These are phyloP conservation scores for Dryadomyces sulphureus DNA, from an alignment of 2,329 filamentous ascomycete genomes.

Conservation along the genomic window DNA sequence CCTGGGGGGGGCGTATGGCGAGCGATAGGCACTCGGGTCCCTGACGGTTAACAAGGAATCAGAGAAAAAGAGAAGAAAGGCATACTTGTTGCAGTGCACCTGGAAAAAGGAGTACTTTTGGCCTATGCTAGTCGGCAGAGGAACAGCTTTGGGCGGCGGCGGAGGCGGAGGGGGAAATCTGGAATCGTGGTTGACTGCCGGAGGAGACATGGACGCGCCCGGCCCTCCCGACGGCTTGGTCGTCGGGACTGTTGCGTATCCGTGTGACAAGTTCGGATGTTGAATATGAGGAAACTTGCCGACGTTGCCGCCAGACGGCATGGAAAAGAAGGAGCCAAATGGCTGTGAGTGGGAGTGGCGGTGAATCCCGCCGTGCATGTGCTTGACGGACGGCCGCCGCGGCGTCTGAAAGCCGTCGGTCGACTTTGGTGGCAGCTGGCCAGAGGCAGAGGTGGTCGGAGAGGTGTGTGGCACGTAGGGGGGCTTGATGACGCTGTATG, in stretches of 20 bases:
- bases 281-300: constrained; percentile 12
- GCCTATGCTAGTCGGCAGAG: constrained; percentile 12
- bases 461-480: constrained; percentile 13
- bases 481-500: constrained; percentile 14
- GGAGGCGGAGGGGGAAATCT: constrained; percentile 1
- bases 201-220: background rate
- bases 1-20: constrained; percentile 40
- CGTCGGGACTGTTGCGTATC: constrained; percentile 6
- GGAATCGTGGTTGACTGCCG: background rate
- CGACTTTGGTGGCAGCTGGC: constrained; percentile 14
- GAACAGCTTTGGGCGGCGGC: background rate
- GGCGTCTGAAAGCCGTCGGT: constrained; percentile 12
- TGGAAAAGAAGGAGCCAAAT: constrained; percentile 12
- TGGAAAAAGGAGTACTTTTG: constrained; percentile 45
- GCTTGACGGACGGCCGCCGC: constrained; percentile 5
- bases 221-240: constrained; percentile 3
- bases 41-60: constrained; percentile 16
- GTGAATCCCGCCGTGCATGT: constrained; percentile 3
- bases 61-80: constrained; percentile 26
- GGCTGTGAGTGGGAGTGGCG: constrained; percentile 13
- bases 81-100: constrained; percentile 27
- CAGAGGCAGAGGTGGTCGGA: constrained; percentile 38
- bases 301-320: constrained; percentile 5
- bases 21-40: constrained; percentile 40
- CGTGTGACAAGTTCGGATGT: constrained; percentile 11